Percentiles rank a stretch among this genome's conserved stretches.
phyloP scores from a whole-genome alignment of 306 rosid species.

The Argentina anserina region DNA sequence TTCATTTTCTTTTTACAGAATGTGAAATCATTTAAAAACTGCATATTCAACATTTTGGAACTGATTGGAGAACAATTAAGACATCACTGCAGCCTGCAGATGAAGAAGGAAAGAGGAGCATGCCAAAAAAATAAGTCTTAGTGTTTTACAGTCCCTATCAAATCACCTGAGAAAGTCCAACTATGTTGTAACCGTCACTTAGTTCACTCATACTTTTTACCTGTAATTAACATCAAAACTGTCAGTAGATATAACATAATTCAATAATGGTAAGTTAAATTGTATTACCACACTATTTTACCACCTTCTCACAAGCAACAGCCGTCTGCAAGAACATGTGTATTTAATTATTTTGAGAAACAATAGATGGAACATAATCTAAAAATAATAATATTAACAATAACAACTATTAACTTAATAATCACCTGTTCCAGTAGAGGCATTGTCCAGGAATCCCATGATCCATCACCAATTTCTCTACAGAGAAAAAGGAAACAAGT shows the following conservation, averaged over 20 bases:
- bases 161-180: conserved; percentile 94
- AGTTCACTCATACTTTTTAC: conserved; percentile 69
- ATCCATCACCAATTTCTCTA: conserved; percentile 71
- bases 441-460: conserved; percentile 73
- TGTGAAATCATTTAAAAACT: neutral
- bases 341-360: conserved; percentile 2
- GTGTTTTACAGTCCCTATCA: conserved; percentile 1
- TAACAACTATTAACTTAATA: conserved; percentile 5
- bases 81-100: neutral
- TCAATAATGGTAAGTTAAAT: conserved; percentile 10
- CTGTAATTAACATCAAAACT: conserved; percentile 38
- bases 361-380: conserved; percentile 15
- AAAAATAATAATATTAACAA: neutral
- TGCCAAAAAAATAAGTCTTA: neutral
- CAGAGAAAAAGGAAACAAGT: conserved; percentile 25
- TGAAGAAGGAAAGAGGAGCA: neutral
- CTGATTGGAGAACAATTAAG: neutral
- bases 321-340: conserved; percentile 51
- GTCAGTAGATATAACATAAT: conserved; percentile 18
- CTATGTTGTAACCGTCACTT: conserved; percentile 71
- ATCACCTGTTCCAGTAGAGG: conserved; percentile 62
- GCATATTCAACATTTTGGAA: neutral
- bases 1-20: neutral
- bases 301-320: conserved; percentile 72
- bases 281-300: conserved; percentile 37